Evolutionary conservation across 805 yeast genomes (phyloP).

Genomic region (Candida piceae): DNA sequence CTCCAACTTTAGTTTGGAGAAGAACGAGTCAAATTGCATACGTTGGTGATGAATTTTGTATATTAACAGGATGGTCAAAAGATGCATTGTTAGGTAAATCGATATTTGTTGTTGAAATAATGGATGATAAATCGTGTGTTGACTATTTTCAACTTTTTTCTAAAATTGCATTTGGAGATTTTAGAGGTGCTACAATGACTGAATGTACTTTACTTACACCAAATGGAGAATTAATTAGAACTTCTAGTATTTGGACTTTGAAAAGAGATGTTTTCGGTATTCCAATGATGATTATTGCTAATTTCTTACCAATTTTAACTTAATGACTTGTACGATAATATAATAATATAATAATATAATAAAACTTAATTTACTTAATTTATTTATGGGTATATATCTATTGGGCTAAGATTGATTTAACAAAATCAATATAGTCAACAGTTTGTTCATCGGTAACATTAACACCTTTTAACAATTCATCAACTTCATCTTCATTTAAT

Average conservation of each 20-base stretch:
- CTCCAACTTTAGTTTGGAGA: slow-evolving; percentile 95
- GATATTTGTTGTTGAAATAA: slow-evolving; percentile 72
- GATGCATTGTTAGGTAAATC: slow-evolving; percentile 61
- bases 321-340: too few relatives aligned
- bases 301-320: slow-evolving; percentile 72
- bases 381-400: slow-evolving; percentile 30
- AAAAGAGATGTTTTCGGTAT: slow-evolving; percentile 94
- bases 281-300: slow-evolving; percentile 95
- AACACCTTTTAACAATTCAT: slow-evolving; percentile 92
- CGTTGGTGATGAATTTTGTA: slow-evolving; percentile 90
- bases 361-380: too few relatives aligned
- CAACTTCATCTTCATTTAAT: slow-evolving; percentile 84
- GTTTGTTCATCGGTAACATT: slow-evolving; percentile 90
- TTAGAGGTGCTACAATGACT: slow-evolving; percentile 82
- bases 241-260: slow-evolving; percentile 88
- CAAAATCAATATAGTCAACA: slow-evolving; percentile 92
- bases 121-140: slow-evolving; percentile 83
- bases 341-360: too few relatives aligned
- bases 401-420: slow-evolving; percentile 88
- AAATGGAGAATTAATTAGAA: slow-evolving; percentile 50
- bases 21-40: slow-evolving; percentile 93
- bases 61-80: slow-evolving; percentile 84
- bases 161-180: slow-evolving; percentile 85
- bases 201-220: slow-evolving; percentile 73
- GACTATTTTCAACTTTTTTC: slow-evolving; percentile 85